phyloP scores from a whole-genome alignment of 1,139 yeast genomes.

The Geotrichum citri-aurantii region DNA sequence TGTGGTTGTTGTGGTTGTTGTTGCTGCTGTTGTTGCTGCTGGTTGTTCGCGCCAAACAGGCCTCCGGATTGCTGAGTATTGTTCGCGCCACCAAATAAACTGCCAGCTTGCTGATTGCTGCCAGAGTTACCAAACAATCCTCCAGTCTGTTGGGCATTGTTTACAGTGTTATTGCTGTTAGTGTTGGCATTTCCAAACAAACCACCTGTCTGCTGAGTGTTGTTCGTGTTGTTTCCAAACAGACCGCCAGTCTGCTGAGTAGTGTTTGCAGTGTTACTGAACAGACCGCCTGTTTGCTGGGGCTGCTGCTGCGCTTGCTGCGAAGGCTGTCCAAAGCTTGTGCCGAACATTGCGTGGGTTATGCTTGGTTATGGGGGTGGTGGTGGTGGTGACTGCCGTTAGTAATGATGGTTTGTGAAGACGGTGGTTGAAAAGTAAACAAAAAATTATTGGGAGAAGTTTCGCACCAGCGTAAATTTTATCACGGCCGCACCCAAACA shows the following conservation, averaged over 20 bases:
- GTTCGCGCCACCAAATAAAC: conserved; percentile 31
- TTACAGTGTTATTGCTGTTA: background rate
- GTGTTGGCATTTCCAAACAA: background rate
- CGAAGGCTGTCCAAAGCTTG: conserved; percentile 20
- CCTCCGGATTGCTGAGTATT: conserved; percentile 9
- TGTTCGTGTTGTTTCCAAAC: conserved; percentile 24
- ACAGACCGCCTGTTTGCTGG: conserved; percentile 26
- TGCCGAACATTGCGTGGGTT: conserved; percentile 21
- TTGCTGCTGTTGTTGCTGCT: conserved; percentile 16
- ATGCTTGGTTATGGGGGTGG: background rate
- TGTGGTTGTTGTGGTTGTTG: conserved; percentile 19
- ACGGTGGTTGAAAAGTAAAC: background rate
- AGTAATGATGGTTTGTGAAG: background rate
- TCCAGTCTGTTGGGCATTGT: background rate
- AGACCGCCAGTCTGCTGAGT: conserved; percentile 25
- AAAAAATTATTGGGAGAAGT: conserved; percentile 8
- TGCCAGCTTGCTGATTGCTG: conserved; percentile 10
- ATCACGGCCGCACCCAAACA: background rate
- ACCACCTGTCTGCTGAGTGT: background rate
- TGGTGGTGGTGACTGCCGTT: background rate
- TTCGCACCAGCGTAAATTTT: background rate
- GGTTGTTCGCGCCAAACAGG: background rate
- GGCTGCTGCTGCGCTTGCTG: background rate
- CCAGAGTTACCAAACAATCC: conserved; percentile 4
- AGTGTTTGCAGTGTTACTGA: conserved; percentile 32